Conservation (phyloP, 1,139 yeast genomes). For the Kurtzmaniella quercitrusa region DNA sequence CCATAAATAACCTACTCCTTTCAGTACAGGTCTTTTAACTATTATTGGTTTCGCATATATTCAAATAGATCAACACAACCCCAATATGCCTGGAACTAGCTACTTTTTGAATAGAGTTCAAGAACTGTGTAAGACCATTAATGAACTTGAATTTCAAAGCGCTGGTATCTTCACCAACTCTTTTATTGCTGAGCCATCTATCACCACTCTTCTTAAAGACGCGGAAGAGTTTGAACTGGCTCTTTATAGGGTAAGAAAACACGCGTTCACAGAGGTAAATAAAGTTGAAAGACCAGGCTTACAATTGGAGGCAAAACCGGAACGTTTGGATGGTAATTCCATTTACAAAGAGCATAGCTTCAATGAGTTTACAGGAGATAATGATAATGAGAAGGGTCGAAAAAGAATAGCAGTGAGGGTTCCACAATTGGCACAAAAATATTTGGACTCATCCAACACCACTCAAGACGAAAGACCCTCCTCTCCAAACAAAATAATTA, state of each 20-base stretch:
- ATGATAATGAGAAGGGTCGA: slow-evolving; percentile 8
- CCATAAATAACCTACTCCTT: too few relatives aligned
- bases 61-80: not conserved
- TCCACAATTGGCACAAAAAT: slow-evolving; percentile 15
- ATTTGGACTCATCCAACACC: not conserved
- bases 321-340: slow-evolving; percentile 36
- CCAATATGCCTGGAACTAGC: slow-evolving; percentile 19
- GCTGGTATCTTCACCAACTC: slow-evolving; percentile 69
- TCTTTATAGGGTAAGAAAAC: slow-evolving; percentile 37
- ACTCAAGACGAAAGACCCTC: slow-evolving; percentile 4
- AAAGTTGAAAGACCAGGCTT: not conserved
- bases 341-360: slow-evolving; percentile 22
- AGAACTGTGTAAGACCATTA: slow-evolving; percentile 18
- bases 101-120: slow-evolving; percentile 24
- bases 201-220: slow-evolving; percentile 58
- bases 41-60: too few relatives aligned
- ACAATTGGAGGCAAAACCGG: slow-evolving; percentile 20
- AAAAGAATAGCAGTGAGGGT: slow-evolving; percentile 21
- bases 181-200: slow-evolving; percentile 49
- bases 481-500: slow-evolving; percentile 11
- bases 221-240: slow-evolving; percentile 53
- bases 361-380: slow-evolving; percentile 15
- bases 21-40: too few relatives aligned
- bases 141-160: slow-evolving; percentile 38
- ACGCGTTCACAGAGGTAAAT: slow-evolving; percentile 1